Percentiles rank a stretch among this genome's conserved stretches.
phyloP scores from a whole-genome alignment of 1,284 basidiomycete species.

The Paramarasmius palmivorus region DNA sequence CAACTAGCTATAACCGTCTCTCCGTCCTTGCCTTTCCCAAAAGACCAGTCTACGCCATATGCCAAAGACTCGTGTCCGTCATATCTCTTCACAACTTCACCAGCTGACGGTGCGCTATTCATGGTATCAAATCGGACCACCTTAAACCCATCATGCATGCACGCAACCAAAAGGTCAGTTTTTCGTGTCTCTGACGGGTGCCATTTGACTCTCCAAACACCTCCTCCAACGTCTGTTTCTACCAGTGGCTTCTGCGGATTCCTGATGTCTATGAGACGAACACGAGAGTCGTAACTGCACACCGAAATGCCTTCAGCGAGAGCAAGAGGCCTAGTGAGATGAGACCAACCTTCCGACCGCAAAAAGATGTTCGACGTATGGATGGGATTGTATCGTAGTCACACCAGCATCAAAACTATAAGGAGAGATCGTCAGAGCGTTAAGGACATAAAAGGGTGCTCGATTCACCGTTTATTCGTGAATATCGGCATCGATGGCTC shows the following conservation, averaged over 20 bases:
- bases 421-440: slow-evolving; percentile 1
- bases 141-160: slow-evolving; percentile 98
- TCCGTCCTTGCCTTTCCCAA: slow-evolving; percentile 28
- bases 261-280: slow-evolving; percentile 86
- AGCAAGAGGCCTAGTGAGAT: no score
- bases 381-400: slow-evolving; percentile 88
- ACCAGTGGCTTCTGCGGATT: slow-evolving; percentile 62
- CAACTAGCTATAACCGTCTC: slow-evolving; percentile 80
- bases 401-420: slow-evolving; percentile 91
- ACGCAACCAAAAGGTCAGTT: slow-evolving; percentile 82
- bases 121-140: slow-evolving; percentile 52
- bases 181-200: slow-evolving; percentile 69
- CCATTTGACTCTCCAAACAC: slow-evolving; percentile 97
- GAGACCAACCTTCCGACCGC: slow-evolving; percentile 84
- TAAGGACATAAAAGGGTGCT: background rate
- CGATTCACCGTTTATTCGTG: slow-evolving; percentile 67
- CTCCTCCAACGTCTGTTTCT: slow-evolving; percentile 79
- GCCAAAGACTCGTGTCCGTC: slow-evolving; percentile 84
- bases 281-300: slow-evolving; percentile 86
- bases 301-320: no score
- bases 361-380: slow-evolving; percentile 76
- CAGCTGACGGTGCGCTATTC: slow-evolving; percentile 8
- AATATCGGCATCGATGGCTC: slow-evolving; percentile 64
- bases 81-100: slow-evolving; percentile 60
- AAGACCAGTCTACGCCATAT: slow-evolving; percentile 97